Conservation (phyloP, 371 early-diverging fungal species). For the Globomyces sp. region DNA sequence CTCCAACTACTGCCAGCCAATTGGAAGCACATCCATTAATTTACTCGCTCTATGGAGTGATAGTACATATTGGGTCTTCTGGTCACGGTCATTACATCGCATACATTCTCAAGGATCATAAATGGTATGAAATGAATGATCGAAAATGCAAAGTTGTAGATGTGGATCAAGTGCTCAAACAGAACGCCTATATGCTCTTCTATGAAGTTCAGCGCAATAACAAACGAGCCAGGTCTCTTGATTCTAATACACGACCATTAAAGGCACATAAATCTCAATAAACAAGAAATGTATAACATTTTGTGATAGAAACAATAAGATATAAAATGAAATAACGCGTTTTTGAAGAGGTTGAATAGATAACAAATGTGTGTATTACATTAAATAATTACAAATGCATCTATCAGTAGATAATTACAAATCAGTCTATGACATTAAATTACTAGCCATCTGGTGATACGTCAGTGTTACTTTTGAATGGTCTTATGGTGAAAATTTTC, state of each 20-base stretch:
- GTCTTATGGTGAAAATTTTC: neutral
- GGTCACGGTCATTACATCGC: constrained; percentile 52
- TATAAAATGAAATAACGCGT: too few relatives aligned
- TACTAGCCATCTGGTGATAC: too few relatives aligned
- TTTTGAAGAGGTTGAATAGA: too few relatives aligned
- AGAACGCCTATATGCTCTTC: constrained; percentile 24
- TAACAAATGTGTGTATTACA: too few relatives aligned
- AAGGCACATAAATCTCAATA: too few relatives aligned
- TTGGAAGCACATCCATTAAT: constrained; percentile 23
- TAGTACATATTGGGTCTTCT: constrained; percentile 46
- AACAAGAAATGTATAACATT: too few relatives aligned
- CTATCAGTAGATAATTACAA: neutral
- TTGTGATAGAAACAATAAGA: too few relatives aligned
- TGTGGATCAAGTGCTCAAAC: neutral
- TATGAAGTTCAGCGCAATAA: constrained; percentile 13
- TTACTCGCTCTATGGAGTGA: constrained; percentile 48
- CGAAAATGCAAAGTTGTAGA: neutral
- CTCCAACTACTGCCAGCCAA: too few relatives aligned
- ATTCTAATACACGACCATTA: neutral
- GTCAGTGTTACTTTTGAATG: too few relatives aligned
- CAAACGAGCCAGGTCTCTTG: constrained; percentile 2
- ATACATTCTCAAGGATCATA: constrained; percentile 10
- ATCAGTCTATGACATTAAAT: neutral
- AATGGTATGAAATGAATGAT: constrained; percentile 33
- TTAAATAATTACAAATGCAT: too few relatives aligned